phyloP scores from a whole-genome alignment of 164 flowering plant genomes.

The Echeveria elegans region DNA sequence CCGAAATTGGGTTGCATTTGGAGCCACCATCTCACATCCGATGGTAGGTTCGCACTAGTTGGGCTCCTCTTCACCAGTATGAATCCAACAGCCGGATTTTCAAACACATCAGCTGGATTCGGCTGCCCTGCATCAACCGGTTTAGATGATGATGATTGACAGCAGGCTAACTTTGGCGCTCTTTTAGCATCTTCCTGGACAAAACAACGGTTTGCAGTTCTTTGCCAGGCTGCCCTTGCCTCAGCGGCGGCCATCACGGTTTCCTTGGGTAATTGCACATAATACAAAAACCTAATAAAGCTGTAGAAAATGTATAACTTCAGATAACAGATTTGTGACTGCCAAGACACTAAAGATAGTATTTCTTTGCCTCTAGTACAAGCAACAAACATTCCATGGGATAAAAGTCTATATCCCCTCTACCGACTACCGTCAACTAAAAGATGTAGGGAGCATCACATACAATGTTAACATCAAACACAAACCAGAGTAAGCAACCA shows the following conservation, averaged over 20 bases:
- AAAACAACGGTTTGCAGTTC: slow-evolving; percentile 80
- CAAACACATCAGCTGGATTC: slow-evolving; percentile 21
- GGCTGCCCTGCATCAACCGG: slow-evolving; percentile 31
- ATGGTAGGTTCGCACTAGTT: slow-evolving; percentile 25
- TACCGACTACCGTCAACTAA: background rate
- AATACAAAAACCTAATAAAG: slow-evolving; percentile 5
- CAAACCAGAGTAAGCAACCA: background rate
- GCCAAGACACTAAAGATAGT: background rate
- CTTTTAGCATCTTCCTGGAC: slow-evolving; percentile 92
- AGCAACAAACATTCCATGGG: background rate
- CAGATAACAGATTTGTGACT: background rate
- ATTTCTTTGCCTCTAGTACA: background rate
- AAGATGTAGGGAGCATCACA: background rate
- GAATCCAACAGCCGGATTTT: slow-evolving; percentile 22
- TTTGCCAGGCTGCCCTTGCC: slow-evolving; percentile 94
- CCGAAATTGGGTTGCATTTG: slow-evolving; percentile 37
- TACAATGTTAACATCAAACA: background rate
- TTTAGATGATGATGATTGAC: slow-evolving; percentile 44
- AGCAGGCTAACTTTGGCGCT: slow-evolving; percentile 60
- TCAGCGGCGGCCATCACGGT: slow-evolving; percentile 83
- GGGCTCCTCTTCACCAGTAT: slow-evolving; percentile 28
- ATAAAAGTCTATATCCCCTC: background rate
- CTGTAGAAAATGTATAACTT: background rate
- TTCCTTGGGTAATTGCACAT: slow-evolving; percentile 15
- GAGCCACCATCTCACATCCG: slow-evolving; percentile 57